Base-by-base conservation (phyloP, 805 yeast species). In the Saccharomycopsis guyanensis region DNA sequence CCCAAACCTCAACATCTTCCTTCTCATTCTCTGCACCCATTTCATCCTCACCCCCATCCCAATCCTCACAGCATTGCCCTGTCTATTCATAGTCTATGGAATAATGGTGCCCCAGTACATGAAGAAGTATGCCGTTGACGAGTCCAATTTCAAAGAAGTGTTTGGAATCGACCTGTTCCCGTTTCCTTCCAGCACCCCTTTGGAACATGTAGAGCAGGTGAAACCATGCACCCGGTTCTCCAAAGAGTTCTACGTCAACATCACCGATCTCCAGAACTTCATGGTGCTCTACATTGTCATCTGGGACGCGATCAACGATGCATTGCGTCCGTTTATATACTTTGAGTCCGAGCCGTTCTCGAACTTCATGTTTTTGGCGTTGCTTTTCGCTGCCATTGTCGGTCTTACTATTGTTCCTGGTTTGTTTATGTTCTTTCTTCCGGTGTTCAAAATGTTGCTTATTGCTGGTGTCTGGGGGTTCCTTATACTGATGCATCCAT, bases 221-320 rank as follows among this genome's bases (percentile, higher is more conserved):
- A 66, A 67, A 10, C 69, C 75, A 22, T 71, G 66, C 29, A 57
- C 72, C 2, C 87, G 86, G 60, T 69, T 84, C 42, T 80, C 89
- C 27, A 69, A 84, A 46, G 95, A 87, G 59, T 87, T 86, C 58
- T 62, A 82, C 18, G 59, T 86, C 47, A 87, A 87, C 59, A 66
- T 85, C 56, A 85, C 94, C 1, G 96, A 87, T 65, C 66, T 86
- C 49, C 96, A 87, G 58, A 87, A 87, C 59, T 82, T 79, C 57
- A 80, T 84, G 86, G 58, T 80, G 25, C 57, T 79, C 12, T 86
- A 81, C 59, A 79, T 82, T 7, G 60, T 66, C 10, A 63, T 69
- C 0, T 86, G 80, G 71, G 91, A 87, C 62, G 69, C 70, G 19
- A 42, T 76, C 3, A 66, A 70, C 18, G 62, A 68, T 54, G 46